Conservation (phyloP, 345 rosid genomes). For the Raphanus raphanistrum region DNA sequence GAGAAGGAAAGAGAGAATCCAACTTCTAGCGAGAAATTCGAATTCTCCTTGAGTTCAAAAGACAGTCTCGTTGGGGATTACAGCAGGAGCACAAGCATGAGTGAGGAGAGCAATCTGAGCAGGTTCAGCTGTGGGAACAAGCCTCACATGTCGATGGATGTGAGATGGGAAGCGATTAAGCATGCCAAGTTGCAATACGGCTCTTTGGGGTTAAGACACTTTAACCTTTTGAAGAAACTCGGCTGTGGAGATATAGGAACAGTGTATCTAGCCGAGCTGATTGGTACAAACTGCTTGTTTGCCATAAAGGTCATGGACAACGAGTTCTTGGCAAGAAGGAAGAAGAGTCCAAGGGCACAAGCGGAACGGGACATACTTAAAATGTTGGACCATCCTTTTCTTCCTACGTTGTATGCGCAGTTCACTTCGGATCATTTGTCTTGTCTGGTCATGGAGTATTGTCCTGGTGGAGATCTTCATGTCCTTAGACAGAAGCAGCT, state of each 20-base stretch:
- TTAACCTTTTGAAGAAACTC: background rate
- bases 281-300: background rate
- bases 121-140: background rate
- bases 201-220: background rate
- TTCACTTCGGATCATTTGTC: background rate
- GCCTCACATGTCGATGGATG: background rate
- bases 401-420: no score
- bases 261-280: background rate
- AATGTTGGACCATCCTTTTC: no score
- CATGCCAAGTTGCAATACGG: background rate
- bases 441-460: slow-evolving; percentile 1
- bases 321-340: background rate
- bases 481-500: background rate
- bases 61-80: background rate
- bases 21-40: background rate
- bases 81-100: slow-evolving; percentile 3
- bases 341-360: background rate
- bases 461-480: background rate
- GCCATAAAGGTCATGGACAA: background rate
- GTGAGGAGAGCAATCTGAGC: background rate
- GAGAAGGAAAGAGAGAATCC: background rate
- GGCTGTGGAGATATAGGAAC: no score
- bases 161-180: background rate
- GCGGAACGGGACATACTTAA: background rate
- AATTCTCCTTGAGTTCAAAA: background rate